Percentiles rank a stretch among this genome's conserved stretches.
These are phyloP conservation scores for Emmonsia crescens DNA, from an alignment of 2,329 filamentous ascomycete genomes.

Conservation along the genomic window DNA sequence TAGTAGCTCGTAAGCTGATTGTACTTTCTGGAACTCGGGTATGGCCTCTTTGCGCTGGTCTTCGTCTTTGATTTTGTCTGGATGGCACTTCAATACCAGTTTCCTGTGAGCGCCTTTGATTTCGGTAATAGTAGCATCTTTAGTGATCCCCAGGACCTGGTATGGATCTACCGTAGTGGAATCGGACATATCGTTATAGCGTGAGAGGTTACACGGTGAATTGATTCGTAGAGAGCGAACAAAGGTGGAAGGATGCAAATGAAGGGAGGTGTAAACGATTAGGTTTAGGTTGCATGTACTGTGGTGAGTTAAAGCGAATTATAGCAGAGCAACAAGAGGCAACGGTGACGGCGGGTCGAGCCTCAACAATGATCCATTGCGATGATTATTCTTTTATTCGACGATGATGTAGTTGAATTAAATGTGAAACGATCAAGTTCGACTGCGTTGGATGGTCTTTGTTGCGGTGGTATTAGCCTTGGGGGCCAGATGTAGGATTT, in stretches of 20 bases:
- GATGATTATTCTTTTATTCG: constrained; percentile 4
- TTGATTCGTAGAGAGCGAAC: constrained; percentile 17
- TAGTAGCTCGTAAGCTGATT: constrained; percentile 85
- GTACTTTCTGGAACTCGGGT: constrained; percentile 83
- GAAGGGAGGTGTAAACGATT: neutral
- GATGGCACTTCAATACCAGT: constrained; percentile 77
- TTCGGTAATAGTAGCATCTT: constrained; percentile 56
- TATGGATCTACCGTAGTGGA: constrained; percentile 56
- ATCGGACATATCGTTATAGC: neutral
- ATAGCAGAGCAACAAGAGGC: neutral
- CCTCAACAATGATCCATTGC: neutral
- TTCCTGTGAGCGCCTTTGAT: constrained; percentile 77
- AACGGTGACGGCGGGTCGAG: neutral
- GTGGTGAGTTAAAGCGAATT: neutral
- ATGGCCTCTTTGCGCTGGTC: constrained; percentile 65
- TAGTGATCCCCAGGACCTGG: constrained; percentile 60
- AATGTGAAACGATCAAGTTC: neutral
- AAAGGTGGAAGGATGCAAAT: neutral
- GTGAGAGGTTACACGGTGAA: constrained; percentile 18
- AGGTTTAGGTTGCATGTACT: neutral
- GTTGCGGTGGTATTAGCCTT: neutral
- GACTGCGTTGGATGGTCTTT: neutral
- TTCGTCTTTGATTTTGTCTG: constrained; percentile 78
- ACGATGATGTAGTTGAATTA: neutral
- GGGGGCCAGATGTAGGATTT: neutral